Percentiles rank a stretch among this genome's conserved stretches.
Conservation (phyloP, 2,329 filamentous ascomycete genomes). For the Penicillium sp. region DNA sequence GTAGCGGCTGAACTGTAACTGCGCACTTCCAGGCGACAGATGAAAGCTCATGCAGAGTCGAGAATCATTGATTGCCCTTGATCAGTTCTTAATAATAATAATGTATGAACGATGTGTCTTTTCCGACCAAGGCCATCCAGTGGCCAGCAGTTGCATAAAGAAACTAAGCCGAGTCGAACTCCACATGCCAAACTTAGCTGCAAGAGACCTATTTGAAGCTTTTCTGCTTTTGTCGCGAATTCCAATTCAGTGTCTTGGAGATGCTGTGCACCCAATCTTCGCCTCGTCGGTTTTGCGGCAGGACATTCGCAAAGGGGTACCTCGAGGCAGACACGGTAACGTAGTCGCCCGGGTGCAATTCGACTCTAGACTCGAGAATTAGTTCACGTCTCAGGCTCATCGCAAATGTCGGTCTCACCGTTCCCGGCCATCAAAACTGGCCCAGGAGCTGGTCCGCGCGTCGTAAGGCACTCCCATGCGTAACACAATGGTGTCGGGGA, state of each 20-base stretch:
- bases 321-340: slow-evolving; percentile 49
- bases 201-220: slow-evolving; percentile 25
- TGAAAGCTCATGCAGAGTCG: too few relatives aligned
- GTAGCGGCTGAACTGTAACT: too few relatives aligned
- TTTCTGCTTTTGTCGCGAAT: slow-evolving; percentile 45
- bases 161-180: not conserved
- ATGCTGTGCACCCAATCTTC: slow-evolving; percentile 50
- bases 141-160: slow-evolving; percentile 4
- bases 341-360: slow-evolving; percentile 47
- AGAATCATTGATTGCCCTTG: too few relatives aligned
- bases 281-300: slow-evolving; percentile 40
- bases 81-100: too few relatives aligned
- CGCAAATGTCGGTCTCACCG: slow-evolving; percentile 43
- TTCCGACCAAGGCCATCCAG: slow-evolving; percentile 9
- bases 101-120: too few relatives aligned
- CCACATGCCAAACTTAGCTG: not conserved
- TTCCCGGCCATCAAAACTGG: slow-evolving; percentile 94
- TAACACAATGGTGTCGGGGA: slow-evolving; percentile 92
- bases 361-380: slow-evolving; percentile 35
- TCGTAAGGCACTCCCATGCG: slow-evolving; percentile 92
- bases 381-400: not conserved
- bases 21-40: too few relatives aligned
- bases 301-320: slow-evolving; percentile 49
- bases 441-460: slow-evolving; percentile 83
- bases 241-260: slow-evolving; percentile 48